Evolutionary conservation across 2,329 filamentous ascomycete species (phyloP).

Genomic region (Aspergillus sp.): DNA sequence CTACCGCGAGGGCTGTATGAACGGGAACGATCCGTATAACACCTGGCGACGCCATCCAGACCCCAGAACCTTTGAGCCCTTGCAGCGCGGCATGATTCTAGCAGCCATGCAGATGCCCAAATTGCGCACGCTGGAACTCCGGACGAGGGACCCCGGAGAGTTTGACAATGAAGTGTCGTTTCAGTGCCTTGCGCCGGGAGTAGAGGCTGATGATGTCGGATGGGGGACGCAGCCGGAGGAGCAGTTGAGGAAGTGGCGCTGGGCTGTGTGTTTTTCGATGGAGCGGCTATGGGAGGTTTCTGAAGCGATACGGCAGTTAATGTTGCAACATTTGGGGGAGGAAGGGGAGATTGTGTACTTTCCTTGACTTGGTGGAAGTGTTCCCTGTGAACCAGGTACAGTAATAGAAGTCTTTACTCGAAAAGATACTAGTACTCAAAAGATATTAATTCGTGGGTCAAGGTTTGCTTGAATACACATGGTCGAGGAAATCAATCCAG

Average conservation of each 20-base stretch:
- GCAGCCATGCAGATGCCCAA: slow-evolving; percentile 4
- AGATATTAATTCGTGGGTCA: no score
- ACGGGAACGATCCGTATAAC: background rate
- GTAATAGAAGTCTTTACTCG: no score
- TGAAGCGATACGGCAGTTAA: background rate
- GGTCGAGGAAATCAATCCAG: no score
- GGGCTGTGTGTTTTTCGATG: background rate
- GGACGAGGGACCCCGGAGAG: background rate
- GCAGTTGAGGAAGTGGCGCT: background rate
- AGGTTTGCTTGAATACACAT: no score
- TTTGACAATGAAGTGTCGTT: background rate
- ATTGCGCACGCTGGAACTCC: background rate
- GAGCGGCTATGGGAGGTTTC: background rate
- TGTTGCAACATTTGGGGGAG: background rate
- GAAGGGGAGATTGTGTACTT: background rate
- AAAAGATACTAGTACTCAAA: no score
- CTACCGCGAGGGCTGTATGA: background rate
- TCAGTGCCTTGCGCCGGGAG: background rate
- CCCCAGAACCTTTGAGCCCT: background rate
- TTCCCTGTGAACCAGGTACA: no score
- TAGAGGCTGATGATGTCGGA: background rate
- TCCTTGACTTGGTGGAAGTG: background rate
- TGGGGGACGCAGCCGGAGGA: background rate
- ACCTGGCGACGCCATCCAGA: slow-evolving; percentile 2
- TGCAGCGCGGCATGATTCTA: background rate